A percentile compares a stretch with the other conserved stretches of the same genome.
Evolutionary conservation across 208 protist species (phyloP).

Genomic region (Crithidia thermophila): DNA sequence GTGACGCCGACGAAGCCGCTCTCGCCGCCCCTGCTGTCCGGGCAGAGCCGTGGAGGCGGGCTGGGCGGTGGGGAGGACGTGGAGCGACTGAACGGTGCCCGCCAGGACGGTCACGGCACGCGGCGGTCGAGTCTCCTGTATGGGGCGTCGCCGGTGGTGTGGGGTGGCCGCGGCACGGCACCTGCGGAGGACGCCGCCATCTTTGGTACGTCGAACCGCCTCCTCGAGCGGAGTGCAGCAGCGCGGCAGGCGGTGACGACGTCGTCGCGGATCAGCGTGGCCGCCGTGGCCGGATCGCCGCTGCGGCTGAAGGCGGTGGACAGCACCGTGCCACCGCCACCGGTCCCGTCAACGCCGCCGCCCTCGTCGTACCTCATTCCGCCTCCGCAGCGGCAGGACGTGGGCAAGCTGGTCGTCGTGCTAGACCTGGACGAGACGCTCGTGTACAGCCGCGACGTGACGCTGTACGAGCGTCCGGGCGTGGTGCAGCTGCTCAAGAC

Average conservation of each 20-base stretch:
- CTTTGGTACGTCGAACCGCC: neutral
- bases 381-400: conserved; percentile 40
- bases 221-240: neutral
- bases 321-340: neutral
- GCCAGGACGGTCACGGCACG: neutral
- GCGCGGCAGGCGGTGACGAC: neutral
- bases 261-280: neutral
- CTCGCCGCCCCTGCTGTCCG: neutral
- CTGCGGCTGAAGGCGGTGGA: neutral
- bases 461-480: conserved; percentile 64
- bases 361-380: conserved; percentile 52
- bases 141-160: neutral
- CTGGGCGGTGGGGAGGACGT: neutral
- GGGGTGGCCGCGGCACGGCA: neutral
- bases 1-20: neutral
- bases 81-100: neutral
- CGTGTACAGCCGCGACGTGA: conserved; percentile 71
- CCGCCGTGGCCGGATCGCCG: neutral
- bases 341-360: neutral
- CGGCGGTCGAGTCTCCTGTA: conserved; percentile 6
- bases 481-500: conserved; percentile 57
- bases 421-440: conserved; percentile 91
- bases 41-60: neutral
- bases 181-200: neutral
- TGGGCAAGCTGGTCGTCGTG: conserved; percentile 82